A percentile compares a stretch with the other conserved stretches of the same genome.
These are phyloP conservation scores for Nothophoma quercina DNA, from an alignment of 2,329 filamentous ascomycete species.

Conservation along the genomic window DNA sequence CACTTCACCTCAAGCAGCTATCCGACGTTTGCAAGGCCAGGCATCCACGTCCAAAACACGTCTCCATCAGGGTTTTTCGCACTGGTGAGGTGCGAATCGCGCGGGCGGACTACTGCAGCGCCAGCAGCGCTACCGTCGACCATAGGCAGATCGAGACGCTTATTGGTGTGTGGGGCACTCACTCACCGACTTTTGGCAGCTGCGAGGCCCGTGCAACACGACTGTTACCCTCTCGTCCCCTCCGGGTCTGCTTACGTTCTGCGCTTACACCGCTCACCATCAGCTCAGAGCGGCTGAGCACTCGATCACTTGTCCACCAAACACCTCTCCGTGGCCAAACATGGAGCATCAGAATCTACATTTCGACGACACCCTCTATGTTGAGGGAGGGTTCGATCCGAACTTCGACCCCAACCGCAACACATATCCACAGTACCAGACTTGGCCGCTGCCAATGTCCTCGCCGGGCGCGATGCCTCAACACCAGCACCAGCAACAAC, in stretches of 20 bases:
- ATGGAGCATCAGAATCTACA: conserved; percentile 54
- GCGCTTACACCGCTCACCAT: conserved; percentile 37
- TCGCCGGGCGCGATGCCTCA: conserved; percentile 46
- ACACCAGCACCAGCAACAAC: conserved; percentile 21
- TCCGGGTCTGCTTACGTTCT: conserved; percentile 22
- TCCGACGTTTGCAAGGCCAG: conserved; percentile 13
- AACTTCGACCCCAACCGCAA: conserved; percentile 48
- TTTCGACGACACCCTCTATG: conserved; percentile 46
- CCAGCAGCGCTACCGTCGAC: conserved; percentile 31
- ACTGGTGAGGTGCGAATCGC: conserved; percentile 15
- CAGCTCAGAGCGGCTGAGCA: conserved; percentile 48
- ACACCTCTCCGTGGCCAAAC: conserved; percentile 32
- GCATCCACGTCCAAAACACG: conserved; percentile 24
- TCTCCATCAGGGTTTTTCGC: conserved; percentile 27
- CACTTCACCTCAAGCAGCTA: conserved; percentile 13
- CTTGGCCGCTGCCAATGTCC: conserved; percentile 51
- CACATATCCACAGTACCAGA: conserved; percentile 40
- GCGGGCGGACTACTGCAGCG: conserved; percentile 38
- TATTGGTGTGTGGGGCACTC: conserved; percentile 20
- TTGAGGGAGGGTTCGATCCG: conserved; percentile 51
- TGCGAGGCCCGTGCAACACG: conserved; percentile 18
- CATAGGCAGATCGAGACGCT: conserved; percentile 22
- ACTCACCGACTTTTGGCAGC: conserved; percentile 23
- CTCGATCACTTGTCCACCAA: conserved; percentile 31
- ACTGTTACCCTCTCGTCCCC: conserved; percentile 21